A percentile compares a stretch with the other conserved stretches of the same genome.
Conservation (phyloP, 1,139 yeast species). For the Arxiozyma telluris region DNA sequence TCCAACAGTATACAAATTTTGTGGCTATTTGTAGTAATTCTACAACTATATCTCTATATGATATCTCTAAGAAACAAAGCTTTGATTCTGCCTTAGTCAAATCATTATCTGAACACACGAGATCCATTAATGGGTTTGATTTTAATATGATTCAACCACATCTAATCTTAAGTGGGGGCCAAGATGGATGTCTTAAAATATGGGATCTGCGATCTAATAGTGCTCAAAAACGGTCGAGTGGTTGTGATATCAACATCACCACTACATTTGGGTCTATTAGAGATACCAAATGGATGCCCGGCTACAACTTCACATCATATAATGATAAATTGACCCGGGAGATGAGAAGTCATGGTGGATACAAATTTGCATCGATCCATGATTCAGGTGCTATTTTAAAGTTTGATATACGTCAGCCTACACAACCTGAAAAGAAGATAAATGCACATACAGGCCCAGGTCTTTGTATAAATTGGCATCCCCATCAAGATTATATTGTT, state of each 20-base stretch:
- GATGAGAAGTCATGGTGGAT: slow-evolving; percentile 28
- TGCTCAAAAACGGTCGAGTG: slow-evolving; percentile 24
- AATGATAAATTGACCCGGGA: slow-evolving; percentile 4
- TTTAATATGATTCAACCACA: slow-evolving; percentile 52
- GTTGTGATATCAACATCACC: slow-evolving; percentile 28
- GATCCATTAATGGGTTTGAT: slow-evolving; percentile 76
- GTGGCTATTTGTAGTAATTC: slow-evolving; percentile 41
- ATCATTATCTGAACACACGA: slow-evolving; percentile 58
- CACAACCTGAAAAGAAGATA: slow-evolving; percentile 58
- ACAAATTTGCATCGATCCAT: slow-evolving; percentile 61
- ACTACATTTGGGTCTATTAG: slow-evolving; percentile 40
- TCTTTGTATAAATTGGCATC: slow-evolving; percentile 80
- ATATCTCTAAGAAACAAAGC: slow-evolving; percentile 32
- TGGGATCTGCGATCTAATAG: slow-evolving; percentile 68
- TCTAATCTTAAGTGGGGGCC: slow-evolving; percentile 72
- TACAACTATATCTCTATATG: slow-evolving; percentile 42
- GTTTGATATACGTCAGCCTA: slow-evolving; percentile 65
- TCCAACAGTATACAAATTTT: slow-evolving; percentile 34
- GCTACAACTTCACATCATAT: slow-evolving; percentile 15
- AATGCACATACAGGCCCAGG: slow-evolving; percentile 94
- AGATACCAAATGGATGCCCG: slow-evolving; percentile 31
- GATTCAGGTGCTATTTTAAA: slow-evolving; percentile 83
- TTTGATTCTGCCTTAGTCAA: slow-evolving; percentile 35
- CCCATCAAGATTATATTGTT: slow-evolving; percentile 67
- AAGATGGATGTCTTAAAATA: slow-evolving; percentile 77